Base-by-base conservation (phyloP, 1,284 basidiomycete species). In the Phenoliferia sp. region DNA sequence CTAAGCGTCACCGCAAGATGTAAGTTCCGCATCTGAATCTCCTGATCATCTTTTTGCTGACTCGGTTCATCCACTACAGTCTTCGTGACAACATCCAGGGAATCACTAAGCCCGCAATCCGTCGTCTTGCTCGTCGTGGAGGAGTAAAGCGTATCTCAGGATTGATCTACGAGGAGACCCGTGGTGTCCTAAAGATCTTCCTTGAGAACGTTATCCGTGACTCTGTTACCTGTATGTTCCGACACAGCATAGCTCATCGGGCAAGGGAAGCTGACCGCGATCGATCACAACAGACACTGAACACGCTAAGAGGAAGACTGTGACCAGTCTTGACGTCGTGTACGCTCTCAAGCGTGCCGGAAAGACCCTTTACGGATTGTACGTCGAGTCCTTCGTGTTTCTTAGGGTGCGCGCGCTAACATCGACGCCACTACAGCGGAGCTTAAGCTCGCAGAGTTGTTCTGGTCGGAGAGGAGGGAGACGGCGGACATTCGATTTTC, bases 81-180 rank as follows among this genome's bases (percentile, higher is more conserved):
- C 65, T 72, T 72, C 73, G 77, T 77, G 89, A 90, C 82, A 90
- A 90, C 84, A 90, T 90, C 79, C 88, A 89, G 82, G 88, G 86
- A n/a, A 90, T 92, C 79, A 92, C 90, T 76, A 93, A 92, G 84
- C 90, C 90, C 75, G 90, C 91, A 75, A 93, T 94, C 80, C 90
- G 92, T 76, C 90, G 92, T 84, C 89, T 95, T 71, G 92, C 92
- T 58, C 90, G 92, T 80, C 89, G 92, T 85, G 93, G 92, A 79
- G 91, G 91, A 88, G 91, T 93, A 78, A 93, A 94, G 84, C 90
- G 90, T 89, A 92, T 92, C 80, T 92, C 90, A 64, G 90, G 90
- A 78, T 85, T 92, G 74, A 92, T 94, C 82, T 94, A 94, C 81
- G 90, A 94, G 81, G 92, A 94, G 86, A 93, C 90, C 68, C 90